phyloP scores from a whole-genome alignment of 2,329 filamentous ascomycete species.

The Cytospora paraplurivora region DNA sequence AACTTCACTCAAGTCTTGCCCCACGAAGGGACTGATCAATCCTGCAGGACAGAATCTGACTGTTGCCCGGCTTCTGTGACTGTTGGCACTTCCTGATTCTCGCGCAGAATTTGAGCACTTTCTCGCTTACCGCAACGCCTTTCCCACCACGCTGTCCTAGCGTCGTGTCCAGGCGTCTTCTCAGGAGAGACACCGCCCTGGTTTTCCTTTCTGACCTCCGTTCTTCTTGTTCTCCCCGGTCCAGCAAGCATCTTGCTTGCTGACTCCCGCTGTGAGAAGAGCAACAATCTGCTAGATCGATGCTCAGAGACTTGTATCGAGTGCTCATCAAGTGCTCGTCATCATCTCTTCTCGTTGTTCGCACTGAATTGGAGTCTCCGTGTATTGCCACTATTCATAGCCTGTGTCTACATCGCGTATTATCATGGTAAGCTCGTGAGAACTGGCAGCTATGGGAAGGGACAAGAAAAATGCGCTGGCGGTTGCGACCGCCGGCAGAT shows the following conservation, averaged over 20 bases:
- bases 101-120: conserved; percentile 6
- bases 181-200: conserved; percentile 14
- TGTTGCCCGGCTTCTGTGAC: conserved; percentile 25
- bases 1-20: conserved; percentile 16
- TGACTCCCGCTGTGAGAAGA: conserved; percentile 5
- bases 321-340: conserved; percentile 19
- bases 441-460: conserved; percentile 35
- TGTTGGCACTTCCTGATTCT: conserved; percentile 1
- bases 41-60: conserved; percentile 7
- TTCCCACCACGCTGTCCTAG: conserved; percentile 17
- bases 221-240: conserved; percentile 11
- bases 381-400: conserved; percentile 5
- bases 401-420: conserved; percentile 11
- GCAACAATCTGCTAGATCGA: conserved; percentile 10
- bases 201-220: conserved; percentile 19
- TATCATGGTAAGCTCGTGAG: conserved; percentile 34
- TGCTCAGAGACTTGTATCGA: conserved; percentile 6
- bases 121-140: conserved; percentile 12
- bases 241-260: conserved; percentile 26
- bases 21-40: conserved; percentile 14
- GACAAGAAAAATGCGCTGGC: conserved; percentile 34
- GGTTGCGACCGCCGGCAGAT: conserved; percentile 32
- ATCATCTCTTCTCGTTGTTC: conserved; percentile 10
- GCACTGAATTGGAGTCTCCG: conserved; percentile 15
- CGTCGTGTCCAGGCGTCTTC: conserved; percentile 11